phyloP scores from a whole-genome alignment of 768 basidiomycete species.

The Pisolithus microcarpus region DNA sequence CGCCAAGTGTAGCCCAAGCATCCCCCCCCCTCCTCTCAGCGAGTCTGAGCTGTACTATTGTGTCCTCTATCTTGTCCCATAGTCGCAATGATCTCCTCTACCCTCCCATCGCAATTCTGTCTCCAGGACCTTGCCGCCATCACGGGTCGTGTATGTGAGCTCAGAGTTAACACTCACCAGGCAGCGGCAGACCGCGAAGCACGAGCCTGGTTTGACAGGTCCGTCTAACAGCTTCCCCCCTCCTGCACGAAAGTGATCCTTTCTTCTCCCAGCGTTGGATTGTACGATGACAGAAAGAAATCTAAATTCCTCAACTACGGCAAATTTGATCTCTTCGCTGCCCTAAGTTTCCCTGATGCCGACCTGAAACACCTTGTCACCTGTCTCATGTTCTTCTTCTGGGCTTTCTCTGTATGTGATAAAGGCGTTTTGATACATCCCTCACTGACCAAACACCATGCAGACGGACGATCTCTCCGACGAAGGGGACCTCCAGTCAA shows the following conservation, averaged over 20 bases:
- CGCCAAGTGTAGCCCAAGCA: conserved; percentile 4
- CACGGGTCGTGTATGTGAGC: conserved; percentile 30
- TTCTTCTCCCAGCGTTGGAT: conserved; percentile 15
- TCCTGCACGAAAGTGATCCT: not conserved
- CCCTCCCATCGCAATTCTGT: conserved; percentile 30
- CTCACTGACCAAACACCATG: conserved; percentile 1
- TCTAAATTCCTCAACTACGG: conserved; percentile 31
- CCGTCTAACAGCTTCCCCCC: not conserved
- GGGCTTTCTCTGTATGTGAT: conserved; percentile 30
- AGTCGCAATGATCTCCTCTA: conserved; percentile 22
- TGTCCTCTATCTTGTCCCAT: conserved; percentile 3
- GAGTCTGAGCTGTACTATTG: conserved; percentile 19
- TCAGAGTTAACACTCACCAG: conserved; percentile 27
- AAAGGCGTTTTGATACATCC: not conserved
- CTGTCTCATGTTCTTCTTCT: conserved; percentile 32
- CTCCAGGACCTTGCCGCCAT: conserved; percentile 31
- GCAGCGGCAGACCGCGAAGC: conserved; percentile 28
- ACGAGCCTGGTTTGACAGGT: conserved; percentile 30
- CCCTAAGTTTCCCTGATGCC: conserved; percentile 33
- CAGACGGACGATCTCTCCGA: conserved; percentile 34
- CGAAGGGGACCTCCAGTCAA: conserved; percentile 29
- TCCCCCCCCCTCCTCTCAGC: conserved; percentile 18
- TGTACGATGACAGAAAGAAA: conserved; percentile 31
- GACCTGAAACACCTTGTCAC: conserved; percentile 29
- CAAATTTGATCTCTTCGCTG: conserved; percentile 33